These are phyloP conservation scores for Aspergillus ochraceoroseus DNA, from an alignment of 2,329 filamentous ascomycete genomes.

Conservation along the genomic window DNA sequence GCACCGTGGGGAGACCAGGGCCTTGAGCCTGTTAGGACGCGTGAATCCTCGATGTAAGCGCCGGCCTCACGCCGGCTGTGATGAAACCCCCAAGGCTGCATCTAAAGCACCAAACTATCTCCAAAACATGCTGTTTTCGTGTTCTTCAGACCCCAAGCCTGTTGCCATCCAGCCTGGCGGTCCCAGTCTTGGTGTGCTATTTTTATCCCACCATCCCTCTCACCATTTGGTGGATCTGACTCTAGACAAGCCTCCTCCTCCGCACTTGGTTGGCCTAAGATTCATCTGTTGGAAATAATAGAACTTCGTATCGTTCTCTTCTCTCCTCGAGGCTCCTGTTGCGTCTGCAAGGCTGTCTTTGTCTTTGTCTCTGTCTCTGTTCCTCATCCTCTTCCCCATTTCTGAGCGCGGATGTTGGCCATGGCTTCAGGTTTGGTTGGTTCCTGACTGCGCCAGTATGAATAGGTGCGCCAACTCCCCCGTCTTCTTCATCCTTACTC, in stretches of 20 bases:
- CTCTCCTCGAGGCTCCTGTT: constrained; percentile 17
- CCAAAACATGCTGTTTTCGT: constrained; percentile 3
- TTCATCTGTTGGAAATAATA: constrained; percentile 29
- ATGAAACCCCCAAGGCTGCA: constrained; percentile 30
- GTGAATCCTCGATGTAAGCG: constrained; percentile 25
- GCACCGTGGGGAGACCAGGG: constrained; percentile 6
- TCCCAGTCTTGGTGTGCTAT: constrained; percentile 18
- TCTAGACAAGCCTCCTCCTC: constrained; percentile 18
- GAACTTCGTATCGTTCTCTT: constrained; percentile 22
- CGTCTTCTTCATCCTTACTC: constrained; percentile 12
- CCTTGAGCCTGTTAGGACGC: constrained; percentile 17
- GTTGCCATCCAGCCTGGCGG: constrained; percentile 15
- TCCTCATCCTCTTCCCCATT: constrained; percentile 17
- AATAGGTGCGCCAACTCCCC: constrained; percentile 34
- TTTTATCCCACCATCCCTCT: constrained; percentile 20
- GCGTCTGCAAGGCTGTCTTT: constrained; percentile 16
- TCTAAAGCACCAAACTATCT: constrained; percentile 12
- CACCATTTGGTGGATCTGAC: constrained; percentile 19
- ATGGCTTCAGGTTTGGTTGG: constrained; percentile 29
- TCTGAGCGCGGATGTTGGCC: constrained; percentile 17
- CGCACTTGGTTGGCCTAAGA: constrained; percentile 16
- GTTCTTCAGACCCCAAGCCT: constrained; percentile 19
- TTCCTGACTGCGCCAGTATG: constrained; percentile 34
- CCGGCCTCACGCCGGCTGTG: constrained; percentile 31
- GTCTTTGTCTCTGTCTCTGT: constrained; percentile 15